Evolutionary conservation across 2,329 filamentous ascomycete species (phyloP), one percentile per base, ranked within the genome.

Genomic region (Fusarium chaquense): DNA sequence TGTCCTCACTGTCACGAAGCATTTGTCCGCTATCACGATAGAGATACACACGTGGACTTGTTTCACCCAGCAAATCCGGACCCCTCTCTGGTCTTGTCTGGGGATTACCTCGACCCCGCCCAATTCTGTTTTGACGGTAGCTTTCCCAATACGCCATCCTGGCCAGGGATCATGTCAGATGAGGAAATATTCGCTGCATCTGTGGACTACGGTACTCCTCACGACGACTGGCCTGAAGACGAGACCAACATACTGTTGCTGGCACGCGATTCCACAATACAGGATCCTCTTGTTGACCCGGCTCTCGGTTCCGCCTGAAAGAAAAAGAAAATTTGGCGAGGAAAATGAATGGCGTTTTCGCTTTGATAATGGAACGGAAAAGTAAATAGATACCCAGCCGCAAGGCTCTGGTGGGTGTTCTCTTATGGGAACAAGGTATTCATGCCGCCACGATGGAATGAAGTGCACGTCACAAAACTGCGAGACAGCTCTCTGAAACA

Each of bases 11-110:
- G 86, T 62, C 58, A 69, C 9, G 77, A 81, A 35, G 81, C 78
- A 18, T 88, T 88, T 67, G 78, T 81, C 40, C 83, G 86, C 33
- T 81, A 84, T 58, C 80, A 83, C 63, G 86, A 88, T 55, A 79
- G 87, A 12, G 78, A 84, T 44, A 68, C 77, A 4, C 86, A 89
- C 70, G 55, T 85, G 4, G 76, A 78, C 75, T 58, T 78, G 77
- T 50, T 75, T 55, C 73, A 76, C 50, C 54, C 50, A 33, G 47
- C 62, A 4, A 56, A 52, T 50, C 32, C 62, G 11, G 71, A 77
- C 22, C 71, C 73, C 9, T 66, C 66, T 16, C 61, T 74, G 18
- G 70, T 76, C 22, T 64, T 77, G n/a, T 60, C 66, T 2, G 60
- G 71, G 32, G 58, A 66, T 2, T 70, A 74, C 53, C 63, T 74